Evolutionary conservation across 257 asterid genomes (phyloP).

Genomic region (Catharanthus roseus): DNA sequence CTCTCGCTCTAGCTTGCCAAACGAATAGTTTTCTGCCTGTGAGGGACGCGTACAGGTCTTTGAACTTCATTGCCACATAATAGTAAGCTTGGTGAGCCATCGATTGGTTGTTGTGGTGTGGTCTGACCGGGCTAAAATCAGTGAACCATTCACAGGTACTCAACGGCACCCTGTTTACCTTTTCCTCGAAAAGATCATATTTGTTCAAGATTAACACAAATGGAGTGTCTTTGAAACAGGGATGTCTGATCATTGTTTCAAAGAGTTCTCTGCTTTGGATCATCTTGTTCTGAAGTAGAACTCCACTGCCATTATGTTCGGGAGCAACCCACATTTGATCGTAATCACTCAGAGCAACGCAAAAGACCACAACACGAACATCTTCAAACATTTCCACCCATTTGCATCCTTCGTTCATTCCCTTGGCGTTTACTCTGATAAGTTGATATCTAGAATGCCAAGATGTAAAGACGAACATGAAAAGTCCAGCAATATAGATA

Average conservation of each 20-base stretch:
- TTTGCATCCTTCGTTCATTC: conserved; percentile 81
- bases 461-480: background rate
- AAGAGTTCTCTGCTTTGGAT: conserved; percentile 69
- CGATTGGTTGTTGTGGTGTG: conserved; percentile 64
- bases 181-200: conserved; percentile 79
- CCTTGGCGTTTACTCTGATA: conserved; percentile 75
- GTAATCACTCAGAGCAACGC: conserved; percentile 71
- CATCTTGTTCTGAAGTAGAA: conserved; percentile 69
- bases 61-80: conserved; percentile 89
- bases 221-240: conserved; percentile 76
- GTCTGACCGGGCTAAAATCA: conserved; percentile 65
- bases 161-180: conserved; percentile 53
- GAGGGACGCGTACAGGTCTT: conserved; percentile 66
- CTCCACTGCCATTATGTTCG: conserved; percentile 33
- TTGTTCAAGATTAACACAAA: conserved; percentile 79
- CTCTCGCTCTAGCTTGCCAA: conserved; percentile 83
- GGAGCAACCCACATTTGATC: conserved; percentile 58
- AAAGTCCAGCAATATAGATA: background rate
- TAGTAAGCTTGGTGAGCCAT: conserved; percentile 84
- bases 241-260: conserved; percentile 60
- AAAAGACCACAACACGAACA: conserved; percentile 73
- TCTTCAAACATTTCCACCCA: conserved; percentile 99
- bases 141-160: conserved; percentile 78
- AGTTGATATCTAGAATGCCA: conserved; percentile 70
- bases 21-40: conserved; percentile 72